phyloP scores from a whole-genome alignment of 164 flowering plant genomes.

The Aristolochia fimbriata region DNA sequence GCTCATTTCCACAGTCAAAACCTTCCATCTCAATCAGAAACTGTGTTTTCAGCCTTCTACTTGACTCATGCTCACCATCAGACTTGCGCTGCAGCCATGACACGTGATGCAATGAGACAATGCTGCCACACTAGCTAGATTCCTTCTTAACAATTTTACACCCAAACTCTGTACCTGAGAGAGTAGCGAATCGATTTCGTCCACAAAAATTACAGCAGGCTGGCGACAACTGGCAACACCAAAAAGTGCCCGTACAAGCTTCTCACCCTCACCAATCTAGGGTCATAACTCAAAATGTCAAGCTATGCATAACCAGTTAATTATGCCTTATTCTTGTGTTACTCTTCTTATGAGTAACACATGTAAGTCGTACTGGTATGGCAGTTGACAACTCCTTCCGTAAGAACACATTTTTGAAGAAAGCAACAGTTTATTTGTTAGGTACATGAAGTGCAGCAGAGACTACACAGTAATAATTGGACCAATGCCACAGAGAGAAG shows the following conservation, averaged over 20 bases:
- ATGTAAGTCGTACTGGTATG: not conserved
- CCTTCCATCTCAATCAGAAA: slow-evolving; percentile 99
- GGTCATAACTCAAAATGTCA: not conserved
- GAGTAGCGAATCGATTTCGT: slow-evolving; percentile 94
- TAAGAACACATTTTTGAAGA: not conserved
- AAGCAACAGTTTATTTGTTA: no score
- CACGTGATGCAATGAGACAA: not conserved
- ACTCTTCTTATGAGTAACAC: no score
- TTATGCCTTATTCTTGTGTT: no score
- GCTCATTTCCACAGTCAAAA: slow-evolving; percentile 91
- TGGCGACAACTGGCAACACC: slow-evolving; percentile 99
- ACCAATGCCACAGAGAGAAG: no score
- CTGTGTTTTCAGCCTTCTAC: slow-evolving; percentile 93
- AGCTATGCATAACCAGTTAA: no score
- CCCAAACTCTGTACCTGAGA: slow-evolving; percentile 58
- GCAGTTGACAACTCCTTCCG: not conserved
- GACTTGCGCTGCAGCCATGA: slow-evolving; percentile 77
- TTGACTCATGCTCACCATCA: slow-evolving; percentile 98
- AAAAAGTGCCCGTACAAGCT: slow-evolving; percentile 95
- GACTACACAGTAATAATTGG: no score
- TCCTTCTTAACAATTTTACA: not conserved
- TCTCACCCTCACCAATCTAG: slow-evolving; percentile 99
- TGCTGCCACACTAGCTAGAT: no score
- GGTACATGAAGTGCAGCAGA: no score
- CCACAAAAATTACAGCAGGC: slow-evolving; percentile 99